Evolutionary conservation across 176 grass and related monocot genomes (phyloP).

Genomic region (Puccinellia tenuiflora): DNA sequence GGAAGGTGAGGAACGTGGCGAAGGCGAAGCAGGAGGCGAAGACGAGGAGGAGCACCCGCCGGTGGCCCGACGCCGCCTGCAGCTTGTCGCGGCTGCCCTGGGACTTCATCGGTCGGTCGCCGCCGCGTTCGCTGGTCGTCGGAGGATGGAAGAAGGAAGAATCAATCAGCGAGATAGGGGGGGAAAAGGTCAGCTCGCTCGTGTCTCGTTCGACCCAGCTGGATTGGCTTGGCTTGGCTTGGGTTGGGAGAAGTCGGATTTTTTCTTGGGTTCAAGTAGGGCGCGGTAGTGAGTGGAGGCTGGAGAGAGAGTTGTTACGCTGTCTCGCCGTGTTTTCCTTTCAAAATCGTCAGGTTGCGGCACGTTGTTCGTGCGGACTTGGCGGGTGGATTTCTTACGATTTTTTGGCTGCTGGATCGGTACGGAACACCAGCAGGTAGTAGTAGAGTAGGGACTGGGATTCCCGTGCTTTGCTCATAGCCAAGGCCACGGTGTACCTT

Average conservation of each 20-base stretch:
- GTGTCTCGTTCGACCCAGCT: not conserved
- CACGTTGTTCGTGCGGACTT: slow-evolving; percentile 17
- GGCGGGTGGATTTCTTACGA: not conserved
- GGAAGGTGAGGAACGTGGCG: slow-evolving; percentile 66
- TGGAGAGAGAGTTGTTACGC: not conserved
- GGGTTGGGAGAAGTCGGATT: not conserved
- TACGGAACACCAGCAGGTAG: not conserved
- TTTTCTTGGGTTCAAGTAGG: not conserved
- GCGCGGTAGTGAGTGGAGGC: not conserved
- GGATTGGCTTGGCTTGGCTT: not conserved
- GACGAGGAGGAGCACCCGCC: slow-evolving; percentile 44
- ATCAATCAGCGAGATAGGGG: not conserved
- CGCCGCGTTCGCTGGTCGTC: not conserved
- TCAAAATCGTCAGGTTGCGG: not conserved
- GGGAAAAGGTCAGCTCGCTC: slow-evolving; percentile 11
- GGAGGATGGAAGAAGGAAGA: not conserved
- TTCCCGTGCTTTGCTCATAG: no score
- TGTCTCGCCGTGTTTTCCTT: not conserved
- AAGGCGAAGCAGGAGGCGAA: slow-evolving; percentile 71
- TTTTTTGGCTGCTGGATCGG: not conserved
- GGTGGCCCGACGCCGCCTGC: slow-evolving; percentile 40
- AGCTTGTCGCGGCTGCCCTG: slow-evolving; percentile 40
- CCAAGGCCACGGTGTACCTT: no score
- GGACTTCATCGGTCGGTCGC: slow-evolving; percentile 27
- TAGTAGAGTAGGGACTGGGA: no score